These are phyloP conservation scores for Oidium heveae DNA, from an alignment of 2,329 filamentous ascomycete genomes.

Conservation along the genomic window DNA sequence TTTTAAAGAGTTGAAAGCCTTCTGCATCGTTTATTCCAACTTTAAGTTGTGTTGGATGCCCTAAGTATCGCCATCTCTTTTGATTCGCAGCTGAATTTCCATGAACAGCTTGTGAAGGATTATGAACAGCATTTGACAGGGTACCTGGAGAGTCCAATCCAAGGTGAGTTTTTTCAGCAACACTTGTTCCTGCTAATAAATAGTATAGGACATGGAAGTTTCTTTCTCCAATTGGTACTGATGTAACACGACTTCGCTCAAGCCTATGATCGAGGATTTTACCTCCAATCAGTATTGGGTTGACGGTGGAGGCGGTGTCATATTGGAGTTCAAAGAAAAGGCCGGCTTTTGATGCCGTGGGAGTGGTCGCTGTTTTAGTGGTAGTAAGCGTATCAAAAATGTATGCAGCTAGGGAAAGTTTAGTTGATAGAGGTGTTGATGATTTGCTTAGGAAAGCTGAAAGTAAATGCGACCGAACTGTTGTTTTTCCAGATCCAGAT, in stretches of 20 bases:
- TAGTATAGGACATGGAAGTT: constrained; percentile 97
- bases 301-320: constrained; percentile 63
- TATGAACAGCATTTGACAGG: constrained; percentile 23
- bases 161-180: constrained; percentile 71
- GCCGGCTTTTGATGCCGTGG: constrained; percentile 84
- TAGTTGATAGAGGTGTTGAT: constrained; percentile 76
- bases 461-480: constrained; percentile 68
- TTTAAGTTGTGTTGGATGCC: constrained; percentile 88
- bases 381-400: constrained; percentile 92
- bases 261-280: constrained; percentile 86
- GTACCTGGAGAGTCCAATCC: constrained; percentile 20
- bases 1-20: constrained; percentile 95
- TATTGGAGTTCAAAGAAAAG: constrained; percentile 94
- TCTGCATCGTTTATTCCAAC: constrained; percentile 90
- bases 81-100: constrained; percentile 24
- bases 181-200: constrained; percentile 71
- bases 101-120: constrained; percentile 16
- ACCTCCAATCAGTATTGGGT: constrained; percentile 72
- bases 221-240: constrained; percentile 82
- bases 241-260: constrained; percentile 72
- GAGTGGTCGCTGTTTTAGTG: constrained; percentile 87
- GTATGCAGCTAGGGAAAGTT: constrained; percentile 79
- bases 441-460: constrained; percentile 71
- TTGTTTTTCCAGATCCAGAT: constrained; percentile 90
- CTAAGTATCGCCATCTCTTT: constrained; percentile 87